Evolutionary conservation across 495 filamentous ascomycete genomes (phyloP).

Genomic region (Penicillium steckii): DNA sequence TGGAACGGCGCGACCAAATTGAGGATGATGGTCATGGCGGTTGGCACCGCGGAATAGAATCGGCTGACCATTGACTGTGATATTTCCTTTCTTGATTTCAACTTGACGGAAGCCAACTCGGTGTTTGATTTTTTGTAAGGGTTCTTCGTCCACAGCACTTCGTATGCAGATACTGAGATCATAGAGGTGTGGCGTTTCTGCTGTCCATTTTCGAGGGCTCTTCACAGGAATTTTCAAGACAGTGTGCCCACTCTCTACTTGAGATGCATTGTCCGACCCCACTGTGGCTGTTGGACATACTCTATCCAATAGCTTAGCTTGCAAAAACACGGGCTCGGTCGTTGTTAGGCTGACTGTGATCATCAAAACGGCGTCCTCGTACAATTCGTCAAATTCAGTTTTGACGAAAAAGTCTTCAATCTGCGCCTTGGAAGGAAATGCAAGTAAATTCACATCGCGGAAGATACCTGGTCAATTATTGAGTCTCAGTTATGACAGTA

Average conservation of each 20-base stretch:
- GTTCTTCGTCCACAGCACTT: conserved; percentile 16
- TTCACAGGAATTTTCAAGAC: conserved; percentile 40
- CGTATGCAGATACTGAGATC: conserved; percentile 35
- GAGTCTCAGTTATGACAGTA: not conserved
- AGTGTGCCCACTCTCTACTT: not conserved
- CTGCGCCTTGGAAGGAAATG: conserved; percentile 46
- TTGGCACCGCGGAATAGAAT: conserved; percentile 61
- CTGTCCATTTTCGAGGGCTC: conserved; percentile 61
- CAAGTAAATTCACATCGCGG: conserved; percentile 62
- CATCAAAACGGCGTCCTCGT: conserved; percentile 51
- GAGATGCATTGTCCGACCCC: not conserved
- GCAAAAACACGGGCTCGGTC: conserved; percentile 17
- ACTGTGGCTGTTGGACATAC: not conserved
- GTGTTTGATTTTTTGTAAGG: conserved; percentile 45
- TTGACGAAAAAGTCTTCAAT: conserved; percentile 60
- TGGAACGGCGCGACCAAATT: conserved; percentile 58
- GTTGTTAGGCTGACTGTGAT: conserved; percentile 41
- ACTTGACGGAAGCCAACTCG: conserved; percentile 59
- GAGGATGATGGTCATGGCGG: conserved; percentile 62
- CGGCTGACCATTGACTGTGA: conserved; percentile 57
- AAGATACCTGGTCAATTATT: conserved; percentile 53
- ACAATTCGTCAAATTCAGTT: conserved; percentile 54
- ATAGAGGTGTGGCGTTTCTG: conserved; percentile 63
- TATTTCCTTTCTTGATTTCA: conserved; percentile 53
- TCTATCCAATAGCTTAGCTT: conserved; percentile 32